Percentiles rank a stretch among this genome's conserved stretches.
Conservation (phyloP, 345 rosid species). For the Arabidopsis suecica region DNA sequence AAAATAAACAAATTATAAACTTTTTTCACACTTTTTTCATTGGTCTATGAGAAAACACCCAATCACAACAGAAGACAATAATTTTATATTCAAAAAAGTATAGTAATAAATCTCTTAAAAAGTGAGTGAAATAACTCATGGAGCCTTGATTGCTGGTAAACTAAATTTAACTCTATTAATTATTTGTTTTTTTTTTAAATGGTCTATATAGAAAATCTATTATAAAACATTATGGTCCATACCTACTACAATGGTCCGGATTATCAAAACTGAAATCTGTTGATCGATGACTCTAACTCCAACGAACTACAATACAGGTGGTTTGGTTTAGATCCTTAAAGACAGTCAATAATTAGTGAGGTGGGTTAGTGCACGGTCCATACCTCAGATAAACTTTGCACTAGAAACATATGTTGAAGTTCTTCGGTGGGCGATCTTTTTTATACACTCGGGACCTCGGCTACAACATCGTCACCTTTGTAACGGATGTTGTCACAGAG, state of each 20-base stretch:
- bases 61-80: constrained; percentile 26
- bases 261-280: background rate
- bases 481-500: background rate
- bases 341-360: background rate
- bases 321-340: background rate
- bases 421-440: background rate
- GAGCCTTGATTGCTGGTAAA: constrained; percentile 19
- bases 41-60: constrained; percentile 21
- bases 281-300: background rate
- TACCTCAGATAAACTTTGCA: too few relatives aligned
- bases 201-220: background rate
- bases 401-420: background rate
- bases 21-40: constrained; percentile 2
- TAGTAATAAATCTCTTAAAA: background rate
- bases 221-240: background rate
- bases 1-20: background rate
- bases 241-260: background rate
- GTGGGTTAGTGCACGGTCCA: too few relatives aligned
- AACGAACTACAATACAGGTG: background rate
- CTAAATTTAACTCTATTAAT: background rate
- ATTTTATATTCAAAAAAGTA: background rate
- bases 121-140: constrained; percentile 23
- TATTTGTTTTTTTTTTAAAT: background rate
- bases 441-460: background rate
- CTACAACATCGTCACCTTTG: background rate